phyloP scores from a whole-genome alignment of 2,329 filamentous ascomycete species.

The Verticillium nubilum region DNA sequence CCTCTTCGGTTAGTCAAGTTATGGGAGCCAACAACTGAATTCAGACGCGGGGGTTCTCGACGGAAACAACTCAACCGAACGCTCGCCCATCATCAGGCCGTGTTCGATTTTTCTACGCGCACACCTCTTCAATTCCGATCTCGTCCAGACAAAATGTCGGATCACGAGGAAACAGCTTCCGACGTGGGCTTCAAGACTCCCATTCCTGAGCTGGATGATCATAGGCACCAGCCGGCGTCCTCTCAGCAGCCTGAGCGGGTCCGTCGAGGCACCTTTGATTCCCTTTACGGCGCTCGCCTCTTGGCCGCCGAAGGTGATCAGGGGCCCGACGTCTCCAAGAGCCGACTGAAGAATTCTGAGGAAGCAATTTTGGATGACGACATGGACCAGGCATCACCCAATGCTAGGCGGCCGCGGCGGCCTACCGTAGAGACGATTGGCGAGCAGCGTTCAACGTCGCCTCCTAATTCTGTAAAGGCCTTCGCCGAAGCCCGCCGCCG shows the following conservation, averaged over 20 bases:
- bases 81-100: background rate
- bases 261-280: slow-evolving; percentile 70
- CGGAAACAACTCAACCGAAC: background rate
- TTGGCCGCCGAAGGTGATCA: slow-evolving; percentile 25
- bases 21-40: slow-evolving; percentile 1
- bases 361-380: slow-evolving; percentile 79
- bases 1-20: background rate
- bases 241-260: slow-evolving; percentile 54
- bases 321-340: slow-evolving; percentile 23
- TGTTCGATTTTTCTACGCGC: background rate
- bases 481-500: slow-evolving; percentile 88
- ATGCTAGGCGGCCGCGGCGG: slow-evolving; percentile 41
- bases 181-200: slow-evolving; percentile 67
- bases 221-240: slow-evolving; percentile 63
- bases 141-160: slow-evolving; percentile 51
- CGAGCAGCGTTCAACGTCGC: slow-evolving; percentile 68
- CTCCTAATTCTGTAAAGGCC: slow-evolving; percentile 95
- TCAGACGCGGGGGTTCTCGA: background rate
- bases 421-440: slow-evolving; percentile 50
- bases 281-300: slow-evolving; percentile 52
- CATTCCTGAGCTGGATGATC: slow-evolving; percentile 80
- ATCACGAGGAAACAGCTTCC: slow-evolving; percentile 54
- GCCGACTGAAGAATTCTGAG: slow-evolving; percentile 73
- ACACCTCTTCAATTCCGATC: background rate
- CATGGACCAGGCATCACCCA: slow-evolving; percentile 38